phyloP scores from a whole-genome alignment of 495 filamentous ascomycete species.

The Hypoxylon subgilvum region DNA sequence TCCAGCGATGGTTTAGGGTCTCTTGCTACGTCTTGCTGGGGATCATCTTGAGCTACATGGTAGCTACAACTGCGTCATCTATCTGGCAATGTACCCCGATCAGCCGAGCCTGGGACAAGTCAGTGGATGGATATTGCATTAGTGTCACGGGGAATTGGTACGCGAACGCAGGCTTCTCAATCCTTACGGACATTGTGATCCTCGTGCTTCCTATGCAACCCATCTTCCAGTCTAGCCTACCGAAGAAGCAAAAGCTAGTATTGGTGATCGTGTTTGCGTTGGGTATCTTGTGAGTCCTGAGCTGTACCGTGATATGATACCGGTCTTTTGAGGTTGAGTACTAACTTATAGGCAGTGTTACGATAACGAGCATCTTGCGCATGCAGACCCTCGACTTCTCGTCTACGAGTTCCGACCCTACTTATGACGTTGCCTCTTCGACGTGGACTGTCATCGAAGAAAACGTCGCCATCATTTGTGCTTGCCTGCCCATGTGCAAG shows the following conservation, averaged over 20 bases:
- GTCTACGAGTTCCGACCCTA: conserved; percentile 36
- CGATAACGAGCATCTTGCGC: conserved; percentile 40
- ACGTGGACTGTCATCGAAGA: conserved; percentile 57
- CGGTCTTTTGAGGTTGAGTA: too few species aligned
- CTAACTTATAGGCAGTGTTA: too few species aligned
- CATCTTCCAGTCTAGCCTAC: conserved; percentile 57
- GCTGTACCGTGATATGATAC: too few species aligned
- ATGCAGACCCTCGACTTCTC: conserved; percentile 39
- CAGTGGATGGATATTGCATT: conserved; percentile 58
- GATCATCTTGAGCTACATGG: conserved; percentile 34
- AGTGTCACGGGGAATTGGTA: conserved; percentile 51
- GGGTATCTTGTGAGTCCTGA: conserved; percentile 52
- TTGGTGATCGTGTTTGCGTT: conserved; percentile 62
- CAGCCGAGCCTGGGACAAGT: conserved; percentile 57
- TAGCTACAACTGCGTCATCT: conserved; percentile 39
- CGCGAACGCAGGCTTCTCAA: conserved; percentile 61
- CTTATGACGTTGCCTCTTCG: conserved; percentile 45
- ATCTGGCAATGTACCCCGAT: conserved; percentile 64
- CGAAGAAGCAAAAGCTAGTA: conserved; percentile 55
- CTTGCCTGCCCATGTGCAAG: conserved; percentile 51
- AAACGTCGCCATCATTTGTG: conserved; percentile 55
- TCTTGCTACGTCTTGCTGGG: conserved; percentile 34
- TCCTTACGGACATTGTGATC: conserved; percentile 59
- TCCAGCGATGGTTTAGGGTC: conserved; percentile 39
- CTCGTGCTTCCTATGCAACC: conserved; percentile 62